Conservation (phyloP, 768 basidiomycete genomes). For the Lyophyllum decastes region DNA sequence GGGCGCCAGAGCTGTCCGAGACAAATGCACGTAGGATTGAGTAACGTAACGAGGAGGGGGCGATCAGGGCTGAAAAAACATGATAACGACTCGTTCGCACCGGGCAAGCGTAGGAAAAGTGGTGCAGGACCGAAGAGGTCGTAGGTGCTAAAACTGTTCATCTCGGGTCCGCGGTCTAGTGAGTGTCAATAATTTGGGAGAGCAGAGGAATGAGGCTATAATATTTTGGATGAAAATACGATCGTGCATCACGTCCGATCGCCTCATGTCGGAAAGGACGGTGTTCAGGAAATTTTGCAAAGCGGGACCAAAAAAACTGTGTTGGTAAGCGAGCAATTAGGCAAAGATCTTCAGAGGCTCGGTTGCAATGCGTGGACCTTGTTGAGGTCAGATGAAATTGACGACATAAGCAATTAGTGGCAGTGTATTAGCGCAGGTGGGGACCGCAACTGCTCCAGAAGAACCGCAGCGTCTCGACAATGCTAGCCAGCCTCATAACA, state of each 20-base stretch:
- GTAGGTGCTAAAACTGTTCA: background rate
- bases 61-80: background rate
- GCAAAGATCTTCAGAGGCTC: background rate
- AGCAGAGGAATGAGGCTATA: background rate
- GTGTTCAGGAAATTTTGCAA: background rate
- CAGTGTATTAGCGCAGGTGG: background rate
- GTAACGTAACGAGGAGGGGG: background rate
- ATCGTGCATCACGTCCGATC: slow-evolving; percentile 7
- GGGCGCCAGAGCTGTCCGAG: background rate
- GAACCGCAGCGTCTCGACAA: background rate
- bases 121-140: background rate
- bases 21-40: background rate
- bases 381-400: background rate
- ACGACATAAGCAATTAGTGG: background rate
- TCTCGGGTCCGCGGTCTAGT: background rate
- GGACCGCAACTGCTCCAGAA: background rate
- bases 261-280: background rate
- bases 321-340: background rate
- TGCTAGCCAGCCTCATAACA: background rate
- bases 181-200: background rate
- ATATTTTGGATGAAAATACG: background rate
- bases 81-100: background rate
- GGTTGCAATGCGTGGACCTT: background rate
- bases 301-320: background rate
- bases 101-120: background rate